These are phyloP conservation scores for Aspergillus aculeatinus DNA, from an alignment of 2,329 filamentous ascomycete species.

Conservation along the genomic window DNA sequence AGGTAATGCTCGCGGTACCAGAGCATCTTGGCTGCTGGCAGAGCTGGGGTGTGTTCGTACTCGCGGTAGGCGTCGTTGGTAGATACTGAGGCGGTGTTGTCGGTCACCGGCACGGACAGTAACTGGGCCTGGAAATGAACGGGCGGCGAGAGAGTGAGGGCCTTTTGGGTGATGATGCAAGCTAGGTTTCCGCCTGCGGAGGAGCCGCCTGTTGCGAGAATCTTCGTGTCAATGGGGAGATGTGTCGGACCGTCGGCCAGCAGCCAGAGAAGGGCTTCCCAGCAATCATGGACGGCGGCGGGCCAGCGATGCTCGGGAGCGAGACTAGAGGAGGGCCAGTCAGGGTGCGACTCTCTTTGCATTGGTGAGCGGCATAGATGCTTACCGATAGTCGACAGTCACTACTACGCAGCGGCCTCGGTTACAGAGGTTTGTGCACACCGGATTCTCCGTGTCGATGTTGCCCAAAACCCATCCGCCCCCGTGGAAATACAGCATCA, in stretches of 20 bases:
- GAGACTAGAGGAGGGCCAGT: constrained; percentile 39
- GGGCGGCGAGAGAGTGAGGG: constrained; percentile 38
- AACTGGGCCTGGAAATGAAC: constrained; percentile 51
- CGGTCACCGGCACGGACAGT: constrained; percentile 58
- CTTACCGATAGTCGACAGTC: constrained; percentile 56
- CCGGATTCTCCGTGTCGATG: constrained; percentile 58
- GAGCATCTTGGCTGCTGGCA: constrained; percentile 58
- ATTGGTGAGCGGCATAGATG: background rate
- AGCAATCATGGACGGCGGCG: constrained; percentile 57
- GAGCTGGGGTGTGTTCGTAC: constrained; percentile 53
- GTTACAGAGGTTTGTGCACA: constrained; percentile 56
- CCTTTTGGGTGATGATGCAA: constrained; percentile 54
- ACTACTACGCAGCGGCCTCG: constrained; percentile 54
- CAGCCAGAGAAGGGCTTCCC: constrained; percentile 56
- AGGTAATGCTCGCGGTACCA: constrained; percentile 62
- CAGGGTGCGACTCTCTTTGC: background rate
- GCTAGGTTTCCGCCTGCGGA: constrained; percentile 57
- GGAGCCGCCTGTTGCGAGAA: constrained; percentile 51
- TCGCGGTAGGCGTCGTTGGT: constrained; percentile 51
- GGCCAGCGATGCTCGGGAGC: constrained; percentile 59
- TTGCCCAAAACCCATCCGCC: constrained; percentile 61
- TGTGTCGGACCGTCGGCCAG: constrained; percentile 37
- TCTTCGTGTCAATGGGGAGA: constrained; percentile 45
- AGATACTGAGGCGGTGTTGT: constrained; percentile 53
- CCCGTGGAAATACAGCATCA: constrained; percentile 58